Percentiles rank a stretch among this genome's conserved stretches.
Conservation (phyloP, 1,139 yeast genomes). For the Meyerozyma elateridarum region DNA sequence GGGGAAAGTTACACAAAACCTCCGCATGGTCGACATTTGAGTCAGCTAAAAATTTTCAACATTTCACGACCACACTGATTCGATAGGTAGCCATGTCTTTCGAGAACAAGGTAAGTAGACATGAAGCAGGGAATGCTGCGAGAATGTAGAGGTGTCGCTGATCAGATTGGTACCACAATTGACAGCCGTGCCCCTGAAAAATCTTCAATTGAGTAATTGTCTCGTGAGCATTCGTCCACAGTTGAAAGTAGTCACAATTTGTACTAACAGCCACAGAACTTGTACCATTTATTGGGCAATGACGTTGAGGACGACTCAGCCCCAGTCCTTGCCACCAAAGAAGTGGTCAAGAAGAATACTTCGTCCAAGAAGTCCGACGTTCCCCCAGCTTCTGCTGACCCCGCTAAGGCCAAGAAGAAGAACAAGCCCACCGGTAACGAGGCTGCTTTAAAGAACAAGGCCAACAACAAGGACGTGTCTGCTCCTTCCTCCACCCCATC, state of each 20-base stretch:
- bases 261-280: slow-evolving; percentile 33
- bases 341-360: slow-evolving; percentile 76
- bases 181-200: too few relatives aligned
- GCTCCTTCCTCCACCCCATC: slow-evolving; percentile 51
- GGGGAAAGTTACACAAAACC: slow-evolving; percentile 4
- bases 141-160: too few relatives aligned
- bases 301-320: slow-evolving; percentile 66
- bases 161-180: too few relatives aligned
- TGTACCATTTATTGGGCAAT: slow-evolving; percentile 55
- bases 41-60: slow-evolving; percentile 4
- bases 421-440: slow-evolving; percentile 79
- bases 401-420: slow-evolving; percentile 73
- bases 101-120: slow-evolving; percentile 45
- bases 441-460: slow-evolving; percentile 76
- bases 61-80: not conserved
- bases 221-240: slow-evolving; percentile 2
- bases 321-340: slow-evolving; percentile 56
- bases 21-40: slow-evolving; percentile 1
- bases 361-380: slow-evolving; percentile 86
- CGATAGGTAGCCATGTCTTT: slow-evolving; percentile 32
- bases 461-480: slow-evolving; percentile 66
- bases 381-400: slow-evolving; percentile 80
- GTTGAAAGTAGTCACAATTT: too few relatives aligned
- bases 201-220: slow-evolving; percentile 3
- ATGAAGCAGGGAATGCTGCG: too few relatives aligned